Base-by-base conservation (phyloP, 106 monocot genomes). In the Platanthera zijinensis region DNA sequence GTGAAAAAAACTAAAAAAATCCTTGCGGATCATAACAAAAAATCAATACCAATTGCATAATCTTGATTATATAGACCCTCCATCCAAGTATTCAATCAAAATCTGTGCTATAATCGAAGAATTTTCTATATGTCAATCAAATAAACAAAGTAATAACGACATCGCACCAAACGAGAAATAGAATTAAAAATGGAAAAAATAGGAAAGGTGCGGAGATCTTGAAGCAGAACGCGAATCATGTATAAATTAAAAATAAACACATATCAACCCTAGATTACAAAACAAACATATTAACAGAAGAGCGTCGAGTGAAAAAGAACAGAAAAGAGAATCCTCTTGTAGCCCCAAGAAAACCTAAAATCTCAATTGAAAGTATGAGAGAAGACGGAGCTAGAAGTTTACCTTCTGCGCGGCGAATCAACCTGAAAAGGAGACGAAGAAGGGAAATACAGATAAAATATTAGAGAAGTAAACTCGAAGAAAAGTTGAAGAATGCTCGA, bases 321-420 rank as follows among this genome's bases (percentile, higher is more conserved):
- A 18, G 32, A 25, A 67, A 32, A 67, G 11, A n/a, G 11, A 2
- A 67, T 67, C 30, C 32, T 13, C 32, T 32, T 32, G 32, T 32
- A 10, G 8, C 0, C 1, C 67, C 25, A 67, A 3, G 11, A 18
- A 32, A 68, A 68, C 10, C 21, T 6, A 69, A 47, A 70, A 17
- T n/a, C 48, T 70, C 48, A 48, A 70, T 70, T 47, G 14, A 70
- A 17, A 53, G 13, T 13, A 53, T 53, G 52, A 67, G 30, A 67
- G 12, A 47, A 69, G 10, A 11, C 12, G n/a, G 10, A 67, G 32
- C 30, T 32, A 28, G 48, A 8, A 47, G 46, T 70, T 70, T 70
- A 70, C 70, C 70, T 70, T 70, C 70, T 70, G 17, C 17, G 70
- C 48, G 70, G 70, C 3, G 70, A 70, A 1, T 70, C 70, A 70